Evolutionary conservation across 2,329 filamentous ascomycete species (phyloP).

Genomic region (Metarhizium album): DNA sequence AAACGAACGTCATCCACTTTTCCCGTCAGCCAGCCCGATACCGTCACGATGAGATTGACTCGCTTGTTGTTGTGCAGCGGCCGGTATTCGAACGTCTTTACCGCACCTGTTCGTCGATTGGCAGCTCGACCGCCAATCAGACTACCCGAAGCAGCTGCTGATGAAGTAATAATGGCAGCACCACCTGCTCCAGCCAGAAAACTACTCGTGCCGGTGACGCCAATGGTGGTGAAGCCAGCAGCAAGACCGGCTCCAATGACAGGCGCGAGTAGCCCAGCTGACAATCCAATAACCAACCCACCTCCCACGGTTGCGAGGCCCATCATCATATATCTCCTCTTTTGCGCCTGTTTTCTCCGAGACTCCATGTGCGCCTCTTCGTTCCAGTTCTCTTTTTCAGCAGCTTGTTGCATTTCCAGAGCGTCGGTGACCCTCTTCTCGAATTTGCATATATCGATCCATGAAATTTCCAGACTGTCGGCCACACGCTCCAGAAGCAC

Average conservation of each 20-base stretch:
- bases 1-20: slow-evolving; percentile 94
- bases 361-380: slow-evolving; percentile 89
- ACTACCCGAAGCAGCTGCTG: slow-evolving; percentile 75
- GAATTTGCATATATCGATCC: slow-evolving; percentile 91
- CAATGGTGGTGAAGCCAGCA: slow-evolving; percentile 90
- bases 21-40: slow-evolving; percentile 97
- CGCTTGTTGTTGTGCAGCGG: slow-evolving; percentile 97
- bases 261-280: slow-evolving; percentile 81
- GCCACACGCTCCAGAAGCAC: slow-evolving; percentile 76
- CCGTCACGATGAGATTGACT: slow-evolving; percentile 87
- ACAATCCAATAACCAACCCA: slow-evolving; percentile 87
- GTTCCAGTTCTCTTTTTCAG: slow-evolving; percentile 94
- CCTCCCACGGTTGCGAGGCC: slow-evolving; percentile 92
- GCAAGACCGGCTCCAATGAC: slow-evolving; percentile 90
- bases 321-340: slow-evolving; percentile 85
- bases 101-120: slow-evolving; percentile 77
- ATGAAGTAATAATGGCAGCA: slow-evolving; percentile 86
- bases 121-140: slow-evolving; percentile 80
- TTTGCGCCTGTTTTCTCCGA: slow-evolving; percentile 70
- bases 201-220: slow-evolving; percentile 74
- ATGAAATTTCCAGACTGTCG: slow-evolving; percentile 66
- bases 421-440: slow-evolving; percentile 96
- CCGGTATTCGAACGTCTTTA: slow-evolving; percentile 93
- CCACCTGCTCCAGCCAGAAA: slow-evolving; percentile 90
- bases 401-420: slow-evolving; percentile 92